phyloP scores from a whole-genome alignment of 2,329 filamentous ascomycete genomes.

The Calonectria pauciramosa region DNA sequence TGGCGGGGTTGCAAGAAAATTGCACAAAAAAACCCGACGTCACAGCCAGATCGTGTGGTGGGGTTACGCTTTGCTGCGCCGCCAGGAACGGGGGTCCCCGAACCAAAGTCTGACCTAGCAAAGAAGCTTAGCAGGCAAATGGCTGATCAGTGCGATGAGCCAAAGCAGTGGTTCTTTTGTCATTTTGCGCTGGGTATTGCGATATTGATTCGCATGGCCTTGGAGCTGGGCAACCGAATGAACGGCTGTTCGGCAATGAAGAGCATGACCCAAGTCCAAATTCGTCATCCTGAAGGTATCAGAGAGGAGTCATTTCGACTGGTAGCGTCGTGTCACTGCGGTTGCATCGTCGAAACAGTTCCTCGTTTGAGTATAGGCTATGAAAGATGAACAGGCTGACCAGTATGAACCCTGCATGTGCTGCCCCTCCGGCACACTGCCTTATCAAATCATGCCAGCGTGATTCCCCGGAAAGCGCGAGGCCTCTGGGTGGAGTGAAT shows the following conservation, averaged over 20 bases:
- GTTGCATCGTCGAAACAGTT: neutral
- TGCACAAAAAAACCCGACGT: constrained; percentile 18
- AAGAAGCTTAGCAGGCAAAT: neutral
- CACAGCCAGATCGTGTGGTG: constrained; percentile 11
- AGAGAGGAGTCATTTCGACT: neutral
- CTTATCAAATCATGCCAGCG: neutral
- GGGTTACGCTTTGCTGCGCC: constrained; percentile 8
- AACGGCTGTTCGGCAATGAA: neutral
- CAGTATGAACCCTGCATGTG: neutral
- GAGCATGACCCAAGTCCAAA: neutral
- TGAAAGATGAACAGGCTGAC: neutral
- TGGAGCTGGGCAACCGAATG: neutral
- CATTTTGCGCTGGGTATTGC: neutral
- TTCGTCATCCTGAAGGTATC: too few species aligned
- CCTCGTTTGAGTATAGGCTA: neutral
- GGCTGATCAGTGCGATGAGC: neutral
- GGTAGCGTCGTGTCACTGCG: too few species aligned
- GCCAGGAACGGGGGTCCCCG: neutral
- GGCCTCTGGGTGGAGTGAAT: neutral
- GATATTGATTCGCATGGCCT: neutral
- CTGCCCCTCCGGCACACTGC: constrained; percentile 14
- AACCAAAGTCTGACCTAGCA: neutral
- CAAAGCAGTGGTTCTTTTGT: neutral
- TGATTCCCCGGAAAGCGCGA: neutral
- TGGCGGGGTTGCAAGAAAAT: constrained; percentile 27